Conservation (phyloP, 495 filamentous ascomycete species). For the Penicillium atrosanguineum region DNA sequence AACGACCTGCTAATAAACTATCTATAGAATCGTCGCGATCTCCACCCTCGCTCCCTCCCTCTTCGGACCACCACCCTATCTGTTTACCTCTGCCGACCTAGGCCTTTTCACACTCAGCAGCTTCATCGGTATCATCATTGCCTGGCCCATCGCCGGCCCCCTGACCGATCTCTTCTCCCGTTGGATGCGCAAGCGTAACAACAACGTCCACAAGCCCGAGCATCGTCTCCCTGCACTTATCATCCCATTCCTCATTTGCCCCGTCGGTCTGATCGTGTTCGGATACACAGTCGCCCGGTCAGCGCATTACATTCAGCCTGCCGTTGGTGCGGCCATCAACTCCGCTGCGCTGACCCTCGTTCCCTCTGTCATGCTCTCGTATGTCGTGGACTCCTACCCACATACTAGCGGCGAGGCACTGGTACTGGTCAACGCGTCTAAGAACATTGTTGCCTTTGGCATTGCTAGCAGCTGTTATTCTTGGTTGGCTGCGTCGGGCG, state of each 20-base stretch:
- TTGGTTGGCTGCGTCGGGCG: constrained; percentile 32
- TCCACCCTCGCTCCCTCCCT: constrained; percentile 25
- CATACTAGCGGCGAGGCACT: constrained; percentile 28
- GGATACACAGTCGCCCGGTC: constrained; percentile 22
- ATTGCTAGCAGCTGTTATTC: constrained; percentile 22
- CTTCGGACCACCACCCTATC: constrained; percentile 29
- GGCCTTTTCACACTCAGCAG: constrained; percentile 31
- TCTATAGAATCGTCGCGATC: constrained; percentile 23
- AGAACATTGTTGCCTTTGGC: constrained; percentile 42
- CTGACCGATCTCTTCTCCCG: constrained; percentile 31
- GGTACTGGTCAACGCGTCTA: constrained; percentile 37
- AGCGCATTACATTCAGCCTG: constrained; percentile 22
- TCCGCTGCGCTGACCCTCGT: constrained; percentile 26
- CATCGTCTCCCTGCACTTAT: constrained; percentile 31
- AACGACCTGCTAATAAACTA: not conserved
- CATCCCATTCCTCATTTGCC: constrained; percentile 28
- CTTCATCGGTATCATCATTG: constrained; percentile 30
- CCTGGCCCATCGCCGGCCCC: constrained; percentile 31
- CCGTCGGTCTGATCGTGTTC: constrained; percentile 29
- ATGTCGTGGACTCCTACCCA: constrained; percentile 32
- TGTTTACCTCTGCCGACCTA: constrained; percentile 24
- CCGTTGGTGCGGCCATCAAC: constrained; percentile 26
- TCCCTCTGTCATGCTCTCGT: constrained; percentile 33
- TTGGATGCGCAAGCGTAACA: constrained; percentile 27
- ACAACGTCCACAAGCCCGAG: constrained; percentile 28